A percentile compares a stretch with the other conserved stretches of the same genome.
Evolutionary conservation across 164 flowering plant species (phyloP).

Genomic region (Vitis rupestris): DNA sequence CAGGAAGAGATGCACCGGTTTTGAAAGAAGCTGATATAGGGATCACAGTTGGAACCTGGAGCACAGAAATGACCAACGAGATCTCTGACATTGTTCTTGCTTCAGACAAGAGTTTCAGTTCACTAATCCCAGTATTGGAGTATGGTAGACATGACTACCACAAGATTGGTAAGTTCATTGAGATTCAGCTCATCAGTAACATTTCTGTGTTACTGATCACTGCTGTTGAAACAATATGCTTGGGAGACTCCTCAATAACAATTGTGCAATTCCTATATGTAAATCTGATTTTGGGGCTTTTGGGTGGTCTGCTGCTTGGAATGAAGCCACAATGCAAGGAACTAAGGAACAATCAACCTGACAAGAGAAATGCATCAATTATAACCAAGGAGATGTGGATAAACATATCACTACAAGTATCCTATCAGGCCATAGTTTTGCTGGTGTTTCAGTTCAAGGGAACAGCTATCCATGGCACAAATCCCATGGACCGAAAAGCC

Average conservation of each 20-base stretch:
- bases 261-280: slow-evolving; percentile 20
- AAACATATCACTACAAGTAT: slow-evolving; percentile 18
- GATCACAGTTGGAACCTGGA: slow-evolving; percentile 7
- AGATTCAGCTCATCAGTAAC: slow-evolving; percentile 20
- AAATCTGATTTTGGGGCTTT: slow-evolving; percentile 15
- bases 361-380: slow-evolving; percentile 1
- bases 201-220: slow-evolving; percentile 16
- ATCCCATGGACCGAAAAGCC: neutral
- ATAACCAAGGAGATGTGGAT: slow-evolving; percentile 17
- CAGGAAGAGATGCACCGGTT: slow-evolving; percentile 17
- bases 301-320: slow-evolving; percentile 21
- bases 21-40: slow-evolving; percentile 30
- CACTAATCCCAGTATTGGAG: neutral
- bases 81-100: slow-evolving; percentile 10
- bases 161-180: slow-evolving; percentile 26
- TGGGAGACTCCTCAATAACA: slow-evolving; percentile 22
- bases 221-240: slow-evolving; percentile 4
- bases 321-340: slow-evolving; percentile 5
- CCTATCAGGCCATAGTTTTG: slow-evolving; percentile 10
- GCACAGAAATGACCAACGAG: slow-evolving; percentile 17
- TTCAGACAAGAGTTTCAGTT: neutral
- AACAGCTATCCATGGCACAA: neutral
- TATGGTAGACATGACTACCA: slow-evolving; percentile 15
- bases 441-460: slow-evolving; percentile 9
- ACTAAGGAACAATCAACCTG: neutral